These are phyloP conservation scores for Gillenia trifoliata DNA, from an alignment of 306 rosid genomes.

Conservation along the genomic window DNA sequence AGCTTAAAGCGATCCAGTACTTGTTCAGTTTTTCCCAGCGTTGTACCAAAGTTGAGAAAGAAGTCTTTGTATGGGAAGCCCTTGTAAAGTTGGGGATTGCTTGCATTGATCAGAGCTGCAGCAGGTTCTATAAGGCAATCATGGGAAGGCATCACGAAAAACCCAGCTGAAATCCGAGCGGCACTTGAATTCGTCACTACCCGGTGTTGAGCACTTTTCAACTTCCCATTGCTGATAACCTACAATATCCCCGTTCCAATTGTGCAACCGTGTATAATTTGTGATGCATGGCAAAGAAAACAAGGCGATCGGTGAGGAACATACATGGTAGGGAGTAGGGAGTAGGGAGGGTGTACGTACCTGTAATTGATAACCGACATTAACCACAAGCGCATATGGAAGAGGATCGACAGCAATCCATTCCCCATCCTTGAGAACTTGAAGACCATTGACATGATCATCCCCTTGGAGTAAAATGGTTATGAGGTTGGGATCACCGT, in stretches of 20 bases:
- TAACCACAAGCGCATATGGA: slow-evolving; percentile 44
- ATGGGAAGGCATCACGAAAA: slow-evolving; percentile 2
- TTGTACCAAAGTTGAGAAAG: background rate
- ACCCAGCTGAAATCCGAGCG: slow-evolving; percentile 5
- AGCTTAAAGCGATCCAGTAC: background rate
- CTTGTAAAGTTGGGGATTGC: slow-evolving; percentile 3
- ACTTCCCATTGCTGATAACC: slow-evolving; percentile 3
- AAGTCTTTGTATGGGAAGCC: background rate
- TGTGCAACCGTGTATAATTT: background rate
- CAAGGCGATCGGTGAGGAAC: background rate
- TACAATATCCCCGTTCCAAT: background rate
- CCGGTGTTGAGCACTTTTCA: background rate
- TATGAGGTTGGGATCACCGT: slow-evolving; percentile 18
- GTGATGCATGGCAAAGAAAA: background rate
- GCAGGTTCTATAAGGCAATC: slow-evolving; percentile 5
- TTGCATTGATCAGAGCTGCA: background rate
- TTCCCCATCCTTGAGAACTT: slow-evolving; percentile 43
- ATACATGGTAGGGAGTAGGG: background rate
- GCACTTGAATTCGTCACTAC: slow-evolving; percentile 3
- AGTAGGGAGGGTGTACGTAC: background rate
- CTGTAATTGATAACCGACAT: slow-evolving; percentile 44
- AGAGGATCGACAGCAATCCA: slow-evolving; percentile 49
- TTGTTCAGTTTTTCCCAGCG: background rate
- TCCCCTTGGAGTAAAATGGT: slow-evolving; percentile 23
- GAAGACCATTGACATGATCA: slow-evolving; percentile 20